Percentiles rank a stretch among this genome's conserved stretches.
phyloP scores from a whole-genome alignment of 805 yeast species.

The Dipodascopsis uninucleata region DNA sequence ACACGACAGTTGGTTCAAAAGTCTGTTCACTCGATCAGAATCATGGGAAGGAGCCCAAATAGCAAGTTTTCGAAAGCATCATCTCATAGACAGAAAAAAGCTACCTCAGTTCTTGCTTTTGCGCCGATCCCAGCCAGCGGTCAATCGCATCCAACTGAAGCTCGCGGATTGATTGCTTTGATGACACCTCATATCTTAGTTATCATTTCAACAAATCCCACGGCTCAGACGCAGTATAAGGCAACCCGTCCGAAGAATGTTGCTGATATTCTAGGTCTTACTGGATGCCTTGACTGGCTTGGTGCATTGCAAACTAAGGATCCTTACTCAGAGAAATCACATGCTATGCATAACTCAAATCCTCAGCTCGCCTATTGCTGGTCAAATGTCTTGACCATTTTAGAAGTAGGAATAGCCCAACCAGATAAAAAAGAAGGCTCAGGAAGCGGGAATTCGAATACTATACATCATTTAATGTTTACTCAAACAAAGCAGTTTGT shows the following conservation, averaged over 20 bases:
- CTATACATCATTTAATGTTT: constrained; percentile 35
- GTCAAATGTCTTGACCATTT: constrained; percentile 55
- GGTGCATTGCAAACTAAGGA: constrained; percentile 45
- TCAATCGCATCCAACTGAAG: constrained; percentile 51
- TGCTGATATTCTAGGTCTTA: constrained; percentile 31
- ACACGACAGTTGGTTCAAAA: constrained; percentile 54
- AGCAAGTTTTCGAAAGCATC: constrained; percentile 5
- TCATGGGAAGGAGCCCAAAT: constrained; percentile 46
- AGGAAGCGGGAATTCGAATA: constrained; percentile 34
- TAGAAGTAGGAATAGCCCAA: constrained; percentile 41
- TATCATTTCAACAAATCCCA: constrained; percentile 54
- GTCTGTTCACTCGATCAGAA: constrained; percentile 45
- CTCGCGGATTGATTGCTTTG: constrained; percentile 56
- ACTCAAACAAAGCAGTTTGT: constrained; percentile 44
- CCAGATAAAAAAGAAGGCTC: constrained; percentile 16
- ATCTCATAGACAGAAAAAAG: constrained; percentile 14
- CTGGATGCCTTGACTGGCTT: constrained; percentile 59
- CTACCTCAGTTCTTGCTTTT: constrained; percentile 42
- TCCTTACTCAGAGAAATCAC: constrained; percentile 1
- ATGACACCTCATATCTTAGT: constrained; percentile 50
- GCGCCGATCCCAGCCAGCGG: constrained; percentile 61
- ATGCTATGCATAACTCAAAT: constrained; percentile 28
- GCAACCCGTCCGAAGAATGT: constrained; percentile 46
- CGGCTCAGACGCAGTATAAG: constrained; percentile 52
- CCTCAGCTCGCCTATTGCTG: constrained; percentile 66